Conservation (phyloP, 345 rosid species). For the Brassica cretica region DNA sequence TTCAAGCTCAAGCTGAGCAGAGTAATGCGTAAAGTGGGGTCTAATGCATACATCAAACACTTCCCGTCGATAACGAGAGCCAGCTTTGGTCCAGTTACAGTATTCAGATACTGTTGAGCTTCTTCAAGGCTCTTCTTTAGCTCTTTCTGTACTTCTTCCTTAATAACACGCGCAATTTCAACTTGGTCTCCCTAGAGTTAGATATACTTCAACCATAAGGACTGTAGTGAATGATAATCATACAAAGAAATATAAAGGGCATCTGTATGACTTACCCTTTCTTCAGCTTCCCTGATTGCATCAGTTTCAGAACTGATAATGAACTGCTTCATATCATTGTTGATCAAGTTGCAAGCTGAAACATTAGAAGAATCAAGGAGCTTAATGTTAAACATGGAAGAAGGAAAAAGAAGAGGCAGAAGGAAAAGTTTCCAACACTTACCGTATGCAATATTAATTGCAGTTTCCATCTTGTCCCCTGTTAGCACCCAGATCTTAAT, state of each 20-base stretch:
- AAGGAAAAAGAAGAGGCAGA: constrained; percentile 9
- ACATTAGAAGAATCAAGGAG: constrained; percentile 20
- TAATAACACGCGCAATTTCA: constrained; percentile 78
- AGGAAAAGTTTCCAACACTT: constrained; percentile 28
- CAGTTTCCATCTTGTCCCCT: constrained; percentile 98
- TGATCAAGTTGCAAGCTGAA: constrained; percentile 93
- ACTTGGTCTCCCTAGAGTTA: constrained; percentile 49
- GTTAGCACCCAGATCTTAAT: constrained; percentile 97
- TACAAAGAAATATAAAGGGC: not conserved
- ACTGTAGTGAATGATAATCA: not conserved
- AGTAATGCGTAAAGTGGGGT: constrained; percentile 72
- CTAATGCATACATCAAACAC: constrained; percentile 94
- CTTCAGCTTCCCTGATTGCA: constrained; percentile 85
- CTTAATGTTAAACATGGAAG: not conserved
- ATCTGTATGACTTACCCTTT: constrained; percentile 13
- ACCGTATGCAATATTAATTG: constrained; percentile 97
- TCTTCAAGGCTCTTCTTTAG: constrained; percentile 79
- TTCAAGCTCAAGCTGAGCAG: constrained; percentile 92
- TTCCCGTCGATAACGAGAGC: constrained; percentile 93
- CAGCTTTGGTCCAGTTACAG: constrained; percentile 67
- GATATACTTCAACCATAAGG: not conserved
- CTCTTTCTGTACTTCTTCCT: constrained; percentile 71
- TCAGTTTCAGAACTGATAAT: constrained; percentile 90
- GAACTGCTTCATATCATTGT: constrained; percentile 92
- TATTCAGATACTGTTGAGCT: constrained; percentile 58